phyloP scores from a whole-genome alignment of 352 stramenopile genomes.

The Pythium monospermum region DNA sequence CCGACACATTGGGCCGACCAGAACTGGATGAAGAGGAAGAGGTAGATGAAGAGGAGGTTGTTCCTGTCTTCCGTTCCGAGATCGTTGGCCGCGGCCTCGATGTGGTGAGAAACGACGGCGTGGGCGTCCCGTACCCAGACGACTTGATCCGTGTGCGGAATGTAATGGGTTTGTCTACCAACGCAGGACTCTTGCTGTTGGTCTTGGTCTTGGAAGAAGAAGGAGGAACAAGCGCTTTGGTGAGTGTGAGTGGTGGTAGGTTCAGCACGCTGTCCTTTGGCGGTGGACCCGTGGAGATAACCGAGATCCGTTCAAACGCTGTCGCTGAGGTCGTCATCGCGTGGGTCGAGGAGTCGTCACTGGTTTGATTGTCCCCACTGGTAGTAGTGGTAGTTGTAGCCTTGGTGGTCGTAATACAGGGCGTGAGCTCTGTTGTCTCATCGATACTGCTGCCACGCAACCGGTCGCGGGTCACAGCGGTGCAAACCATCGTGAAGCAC shows the following conservation, averaged over 20 bases:
- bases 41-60: too few relatives aligned
- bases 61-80: conserved; percentile 20
- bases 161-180: conserved; percentile 67
- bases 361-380: conserved; percentile 9
- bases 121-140: conserved; percentile 64
- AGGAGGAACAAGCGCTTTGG: conserved; percentile 9
- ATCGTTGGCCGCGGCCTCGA: conserved; percentile 24
- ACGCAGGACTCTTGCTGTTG: conserved; percentile 20
- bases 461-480: conserved; percentile 2
- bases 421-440: not conserved
- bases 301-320: conserved; percentile 26
- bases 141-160: conserved; percentile 80
- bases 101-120: conserved; percentile 14
- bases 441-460: too few relatives aligned
- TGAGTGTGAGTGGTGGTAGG: conserved; percentile 30
- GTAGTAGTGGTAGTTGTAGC: too few relatives aligned
- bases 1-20: conserved; percentile 11
- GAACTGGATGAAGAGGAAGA: too few relatives aligned
- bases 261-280: conserved; percentile 56
- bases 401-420: not conserved
- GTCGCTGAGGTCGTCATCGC: too few relatives aligned
- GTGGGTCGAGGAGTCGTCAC: not conserved
- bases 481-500: conserved; percentile 43
- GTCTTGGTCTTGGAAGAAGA: too few relatives aligned
- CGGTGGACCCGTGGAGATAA: conserved; percentile 43